Evolutionary conservation across 2,329 filamentous ascomycete species (phyloP).

Genomic region (Neonectria hederae): DNA sequence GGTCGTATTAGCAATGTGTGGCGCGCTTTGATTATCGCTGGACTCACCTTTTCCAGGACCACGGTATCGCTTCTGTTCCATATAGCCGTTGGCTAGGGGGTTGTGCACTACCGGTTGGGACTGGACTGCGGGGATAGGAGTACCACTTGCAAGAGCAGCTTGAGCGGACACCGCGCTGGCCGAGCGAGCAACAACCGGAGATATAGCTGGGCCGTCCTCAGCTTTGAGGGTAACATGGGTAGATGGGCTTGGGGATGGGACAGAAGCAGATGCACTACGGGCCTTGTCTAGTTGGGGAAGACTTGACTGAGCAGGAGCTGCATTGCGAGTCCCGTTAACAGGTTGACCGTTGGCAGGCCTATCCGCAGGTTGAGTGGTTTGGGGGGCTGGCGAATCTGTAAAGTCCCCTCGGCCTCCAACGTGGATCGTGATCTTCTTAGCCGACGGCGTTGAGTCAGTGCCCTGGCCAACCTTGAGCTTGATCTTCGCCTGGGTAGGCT

Average conservation of each 20-base stretch:
- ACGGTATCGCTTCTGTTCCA: constrained; percentile 52
- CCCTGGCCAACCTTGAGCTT: constrained; percentile 76
- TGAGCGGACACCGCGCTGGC: constrained; percentile 31
- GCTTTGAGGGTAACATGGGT: constrained; percentile 46
- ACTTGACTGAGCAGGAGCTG: constrained; percentile 32
- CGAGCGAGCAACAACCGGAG: constrained; percentile 36
- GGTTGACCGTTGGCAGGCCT: constrained; percentile 32
- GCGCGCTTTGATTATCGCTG: too few species aligned
- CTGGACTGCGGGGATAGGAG: constrained; percentile 31
- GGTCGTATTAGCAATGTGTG: constrained; percentile 35
- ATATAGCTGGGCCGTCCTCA: constrained; percentile 45
- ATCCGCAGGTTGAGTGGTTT: constrained; percentile 42
- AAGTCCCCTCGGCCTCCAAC: constrained; percentile 69
- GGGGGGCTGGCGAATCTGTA: constrained; percentile 61
- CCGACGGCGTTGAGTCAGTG: constrained; percentile 54
- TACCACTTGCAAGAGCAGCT: constrained; percentile 12
- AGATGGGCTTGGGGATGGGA: constrained; percentile 58
- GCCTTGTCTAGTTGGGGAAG: constrained; percentile 49
- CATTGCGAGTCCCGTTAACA: constrained; percentile 35
- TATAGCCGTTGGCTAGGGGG: constrained; percentile 44
- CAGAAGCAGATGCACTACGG: constrained; percentile 52
- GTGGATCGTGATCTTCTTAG: constrained; percentile 77
- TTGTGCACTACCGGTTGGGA: constrained; percentile 41
- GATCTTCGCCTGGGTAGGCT: constrained; percentile 79
- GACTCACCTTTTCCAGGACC: constrained; percentile 54